These are phyloP conservation scores for Aureobasidium musti DNA, from an alignment of 2,329 filamentous ascomycete genomes.

Conservation along the genomic window DNA sequence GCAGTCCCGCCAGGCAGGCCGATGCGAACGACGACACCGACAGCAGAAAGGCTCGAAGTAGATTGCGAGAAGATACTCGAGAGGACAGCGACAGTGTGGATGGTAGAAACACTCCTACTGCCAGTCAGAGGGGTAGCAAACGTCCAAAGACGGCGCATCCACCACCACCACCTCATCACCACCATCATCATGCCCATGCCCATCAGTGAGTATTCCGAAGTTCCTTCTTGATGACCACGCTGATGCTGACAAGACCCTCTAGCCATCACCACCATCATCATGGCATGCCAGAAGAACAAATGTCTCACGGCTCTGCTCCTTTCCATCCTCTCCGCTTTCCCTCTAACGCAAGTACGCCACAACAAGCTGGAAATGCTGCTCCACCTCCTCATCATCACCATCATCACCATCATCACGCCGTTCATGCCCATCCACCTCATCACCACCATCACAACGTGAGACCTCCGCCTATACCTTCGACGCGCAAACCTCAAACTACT, in stretches of 20 bases:
- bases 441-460: slow-evolving; percentile 42
- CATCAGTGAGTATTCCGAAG: slow-evolving; percentile 26
- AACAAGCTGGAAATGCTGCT: slow-evolving; percentile 41
- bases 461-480: slow-evolving; percentile 39
- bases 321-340: slow-evolving; percentile 41
- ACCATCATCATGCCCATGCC: slow-evolving; percentile 43
- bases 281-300: slow-evolving; percentile 35
- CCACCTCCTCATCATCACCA: slow-evolving; percentile 46
- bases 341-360: slow-evolving; percentile 37
- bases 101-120: slow-evolving; percentile 38
- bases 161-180: slow-evolving; percentile 57
- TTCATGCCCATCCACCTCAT: slow-evolving; percentile 43
- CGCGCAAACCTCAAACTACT: slow-evolving; percentile 64
- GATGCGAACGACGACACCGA: slow-evolving; percentile 37
- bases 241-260: slow-evolving; percentile 15
- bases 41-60: slow-evolving; percentile 21
- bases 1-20: slow-evolving; percentile 38
- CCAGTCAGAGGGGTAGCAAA: slow-evolving; percentile 65
- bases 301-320: slow-evolving; percentile 32
- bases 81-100: slow-evolving; percentile 46
- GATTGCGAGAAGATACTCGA: slow-evolving; percentile 22
- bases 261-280: slow-evolving; percentile 41
- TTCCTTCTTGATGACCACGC: background rate
- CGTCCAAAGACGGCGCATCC: slow-evolving; percentile 55
- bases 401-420: slow-evolving; percentile 46